Percentiles rank a stretch among this genome's conserved stretches.
phyloP scores from a whole-genome alignment of 2,329 filamentous ascomycete genomes.

The Stachybotrys chlorohalonatus region DNA sequence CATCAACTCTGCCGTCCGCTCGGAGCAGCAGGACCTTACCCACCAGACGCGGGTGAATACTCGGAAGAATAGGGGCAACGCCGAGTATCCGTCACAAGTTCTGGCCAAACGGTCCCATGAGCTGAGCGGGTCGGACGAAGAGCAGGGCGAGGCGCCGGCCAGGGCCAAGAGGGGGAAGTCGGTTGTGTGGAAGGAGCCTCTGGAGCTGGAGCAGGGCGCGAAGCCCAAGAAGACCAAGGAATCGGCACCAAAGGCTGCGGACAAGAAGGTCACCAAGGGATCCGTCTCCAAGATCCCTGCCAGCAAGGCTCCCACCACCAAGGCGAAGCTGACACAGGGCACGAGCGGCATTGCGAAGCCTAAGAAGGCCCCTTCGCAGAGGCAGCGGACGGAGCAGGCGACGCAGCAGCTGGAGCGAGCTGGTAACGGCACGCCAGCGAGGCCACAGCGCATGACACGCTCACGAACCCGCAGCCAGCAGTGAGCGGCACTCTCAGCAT shows the following conservation, averaged over 20 bases:
- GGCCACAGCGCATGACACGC: constrained; percentile 19
- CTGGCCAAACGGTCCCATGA: constrained; percentile 19
- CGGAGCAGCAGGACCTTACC: constrained; percentile 21
- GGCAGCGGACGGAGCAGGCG: constrained; percentile 14
- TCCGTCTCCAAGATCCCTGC: constrained; percentile 7
- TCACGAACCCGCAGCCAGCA: constrained; percentile 15
- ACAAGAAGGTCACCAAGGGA: constrained; percentile 9
- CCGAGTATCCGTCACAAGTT: constrained; percentile 24
- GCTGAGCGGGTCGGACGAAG: constrained; percentile 8
- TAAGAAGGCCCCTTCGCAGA: constrained; percentile 11
- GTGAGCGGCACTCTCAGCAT: constrained; percentile 3
- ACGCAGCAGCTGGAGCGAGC: constrained; percentile 23
- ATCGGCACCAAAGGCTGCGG: constrained; percentile 6
- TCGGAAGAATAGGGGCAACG: constrained; percentile 22
- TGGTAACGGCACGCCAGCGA: constrained; percentile 24
- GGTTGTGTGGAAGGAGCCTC: constrained; percentile 24
- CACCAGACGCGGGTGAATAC: constrained; percentile 25
- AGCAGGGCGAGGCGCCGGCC: constrained; percentile 6
- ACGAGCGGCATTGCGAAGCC: constrained; percentile 21
- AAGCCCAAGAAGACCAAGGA: constrained; percentile 10
- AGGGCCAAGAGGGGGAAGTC: constrained; percentile 14
- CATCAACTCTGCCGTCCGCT: constrained; percentile 15
- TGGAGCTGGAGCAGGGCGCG: constrained; percentile 16
- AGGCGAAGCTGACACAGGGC: constrained; percentile 1
- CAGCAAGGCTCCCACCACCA: constrained; percentile 7